Base-by-base conservation (phyloP, 2,329 filamentous ascomycete genomes). In the Curvularia hawaiiensis region DNA sequence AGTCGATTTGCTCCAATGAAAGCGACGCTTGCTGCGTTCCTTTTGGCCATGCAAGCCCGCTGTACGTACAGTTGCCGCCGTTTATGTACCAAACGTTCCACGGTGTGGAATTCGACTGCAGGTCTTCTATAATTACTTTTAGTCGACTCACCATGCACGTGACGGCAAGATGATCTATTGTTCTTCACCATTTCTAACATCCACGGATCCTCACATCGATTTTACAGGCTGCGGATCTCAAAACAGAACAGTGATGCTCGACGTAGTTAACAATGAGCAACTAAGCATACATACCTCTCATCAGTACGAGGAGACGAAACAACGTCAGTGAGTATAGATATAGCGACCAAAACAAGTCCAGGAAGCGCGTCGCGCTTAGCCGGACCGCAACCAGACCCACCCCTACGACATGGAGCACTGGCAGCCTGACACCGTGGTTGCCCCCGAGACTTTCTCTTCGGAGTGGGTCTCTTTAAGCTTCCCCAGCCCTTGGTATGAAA, bases 401-500 rank as follows among this genome's bases (percentile, higher is more conserved):
- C n/a, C 22, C 28, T 20, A 47, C 10, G 5, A 28, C 18, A 33
- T 47, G 44, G 11, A 31, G 44, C 30, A 31, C n/a, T 22, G 44
- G 14, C 30, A 33, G 9, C 33, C 28, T 33, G 18, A 18, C 51
- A 53, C 24, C 51, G 41, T 31, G 51, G 22, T 33, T 22, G 39
- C n/a, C 38, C 22, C 35, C 24, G 39, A 47, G n/a, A n/a, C 33
- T 22, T 47, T 38, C 6, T 20, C 43, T 26, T 48, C 20, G 31
- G 40, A 40, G 43, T 53, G 43, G 31, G 44, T 33, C 31, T 53
- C 41, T 30, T 47, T 31, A 38, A 53, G 50, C 43, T 53, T 53
- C 43, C n/a, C 26, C 31, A 53, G 24, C 38, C 20, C 28, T 24
- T 51, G 28, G 39, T 40, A 41, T 33, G 20, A 28, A 22, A 50